A percentile compares a stretch with the other conserved stretches of the same genome.
These are phyloP conservation scores for Suillus luteus DNA, from an alignment of 768 basidiomycete genomes.

Conservation along the genomic window DNA sequence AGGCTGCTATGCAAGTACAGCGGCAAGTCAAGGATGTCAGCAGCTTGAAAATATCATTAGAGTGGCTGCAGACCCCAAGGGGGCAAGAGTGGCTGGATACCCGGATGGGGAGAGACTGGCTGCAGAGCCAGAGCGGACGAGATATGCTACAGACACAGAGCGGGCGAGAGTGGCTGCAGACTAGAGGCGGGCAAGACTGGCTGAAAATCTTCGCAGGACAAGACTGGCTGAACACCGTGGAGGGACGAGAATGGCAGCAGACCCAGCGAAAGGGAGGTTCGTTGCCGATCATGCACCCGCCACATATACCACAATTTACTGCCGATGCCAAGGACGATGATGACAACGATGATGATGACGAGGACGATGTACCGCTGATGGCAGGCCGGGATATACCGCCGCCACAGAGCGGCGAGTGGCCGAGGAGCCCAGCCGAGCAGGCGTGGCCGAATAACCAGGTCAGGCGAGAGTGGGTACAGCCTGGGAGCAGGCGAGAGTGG, in stretches of 20 bases:
- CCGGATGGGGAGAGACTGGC: background rate
- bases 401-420: background rate
- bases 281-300: too few relatives aligned
- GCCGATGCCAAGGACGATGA: too few relatives aligned
- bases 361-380: background rate
- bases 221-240: background rate
- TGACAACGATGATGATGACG: too few relatives aligned
- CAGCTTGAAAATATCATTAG: background rate
- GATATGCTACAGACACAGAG: background rate
- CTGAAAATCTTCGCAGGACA: background rate
- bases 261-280: too few relatives aligned
- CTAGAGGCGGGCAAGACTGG: background rate
- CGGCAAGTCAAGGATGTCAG: background rate
- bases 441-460: background rate
- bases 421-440: background rate
- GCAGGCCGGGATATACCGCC: background rate
- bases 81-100: background rate
- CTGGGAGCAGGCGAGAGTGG: too few relatives aligned
- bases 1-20: too few relatives aligned
- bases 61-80: background rate
- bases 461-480: too few relatives aligned
- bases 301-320: too few relatives aligned
- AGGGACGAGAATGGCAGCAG: background rate
- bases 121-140: background rate
- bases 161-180: background rate